Evolutionary conservation across 2,329 filamentous ascomycete species (phyloP).

Genomic region (Claviceps cyperi): DNA sequence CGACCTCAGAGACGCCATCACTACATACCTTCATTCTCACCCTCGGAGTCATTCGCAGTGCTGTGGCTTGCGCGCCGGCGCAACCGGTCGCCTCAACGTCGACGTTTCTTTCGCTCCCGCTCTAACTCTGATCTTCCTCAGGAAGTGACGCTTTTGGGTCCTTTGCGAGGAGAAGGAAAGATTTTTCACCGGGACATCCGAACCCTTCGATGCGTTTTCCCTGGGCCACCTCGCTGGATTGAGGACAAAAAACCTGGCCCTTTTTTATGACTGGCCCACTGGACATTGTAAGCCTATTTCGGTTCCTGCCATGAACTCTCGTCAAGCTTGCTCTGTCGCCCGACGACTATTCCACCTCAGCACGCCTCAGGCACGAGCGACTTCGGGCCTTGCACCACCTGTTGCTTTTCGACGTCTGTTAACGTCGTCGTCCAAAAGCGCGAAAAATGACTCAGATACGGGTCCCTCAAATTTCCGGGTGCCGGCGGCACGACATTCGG

Average conservation of each 20-base stretch:
- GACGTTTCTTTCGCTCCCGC: background rate
- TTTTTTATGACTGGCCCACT: background rate
- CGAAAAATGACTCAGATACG: background rate
- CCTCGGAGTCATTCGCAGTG: background rate
- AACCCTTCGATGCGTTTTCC: background rate
- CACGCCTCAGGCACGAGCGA: background rate
- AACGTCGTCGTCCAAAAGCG: background rate
- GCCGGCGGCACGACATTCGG: constrained; percentile 5
- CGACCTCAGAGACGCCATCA: background rate
- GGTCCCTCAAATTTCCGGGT: background rate
- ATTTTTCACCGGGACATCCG: background rate
- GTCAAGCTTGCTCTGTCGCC: constrained; percentile 5
- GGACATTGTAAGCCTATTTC: background rate
- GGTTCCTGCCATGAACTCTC: constrained; percentile 7
- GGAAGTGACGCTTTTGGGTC: background rate
- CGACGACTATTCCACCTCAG: constrained; percentile 5
- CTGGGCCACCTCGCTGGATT: background rate
- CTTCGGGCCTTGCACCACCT: background rate
- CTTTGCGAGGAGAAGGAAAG: background rate
- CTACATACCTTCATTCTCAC: too few species aligned
- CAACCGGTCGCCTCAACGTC: background rate
- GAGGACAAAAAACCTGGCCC: background rate
- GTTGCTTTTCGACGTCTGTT: background rate
- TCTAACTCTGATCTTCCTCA: background rate
- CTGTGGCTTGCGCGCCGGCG: background rate